Evolutionary conservation across 2,329 filamentous ascomycete species (phyloP).

Genomic region (Leptographium wingfieldii): DNA sequence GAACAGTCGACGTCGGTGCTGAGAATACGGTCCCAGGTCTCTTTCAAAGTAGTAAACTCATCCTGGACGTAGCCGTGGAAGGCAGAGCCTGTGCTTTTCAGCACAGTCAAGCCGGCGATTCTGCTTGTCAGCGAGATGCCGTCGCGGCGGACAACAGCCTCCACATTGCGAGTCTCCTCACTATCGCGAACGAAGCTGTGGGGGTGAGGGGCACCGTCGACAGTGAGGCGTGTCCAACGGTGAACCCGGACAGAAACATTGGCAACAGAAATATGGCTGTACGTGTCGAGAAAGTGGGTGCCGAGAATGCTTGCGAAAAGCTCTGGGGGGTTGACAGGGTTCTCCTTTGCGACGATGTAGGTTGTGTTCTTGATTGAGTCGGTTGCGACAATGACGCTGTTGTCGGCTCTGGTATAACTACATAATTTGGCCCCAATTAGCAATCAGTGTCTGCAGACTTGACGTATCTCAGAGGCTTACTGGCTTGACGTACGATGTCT

Average conservation of each 20-base stretch:
- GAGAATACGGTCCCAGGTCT: constrained; percentile 90
- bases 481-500: constrained; percentile 50
- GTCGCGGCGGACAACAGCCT: constrained; percentile 55
- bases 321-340: constrained; percentile 86
- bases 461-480: constrained; percentile 8
- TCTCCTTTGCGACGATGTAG: constrained; percentile 88
- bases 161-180: constrained; percentile 72
- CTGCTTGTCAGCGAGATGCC: constrained; percentile 67
- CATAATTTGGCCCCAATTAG: background rate
- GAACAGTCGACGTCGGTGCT: constrained; percentile 81
- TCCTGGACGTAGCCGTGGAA: constrained; percentile 92
- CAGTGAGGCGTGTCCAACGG: constrained; percentile 78
- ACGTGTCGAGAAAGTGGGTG: constrained; percentile 77
- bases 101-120: constrained; percentile 70
- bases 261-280: constrained; percentile 75
- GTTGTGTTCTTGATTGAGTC: constrained; percentile 98
- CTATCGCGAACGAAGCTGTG: constrained; percentile 92
- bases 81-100: constrained; percentile 92
- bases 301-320: constrained; percentile 77
- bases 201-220: constrained; percentile 83
- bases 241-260: constrained; percentile 74
- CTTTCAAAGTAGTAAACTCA: constrained; percentile 80
- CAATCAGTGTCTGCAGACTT: background rate
- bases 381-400: constrained; percentile 88
- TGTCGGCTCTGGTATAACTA: constrained; percentile 88